Evolutionary conservation across 2,329 filamentous ascomycete genomes (phyloP).

Genomic region (Mollisia scopiformis): DNA sequence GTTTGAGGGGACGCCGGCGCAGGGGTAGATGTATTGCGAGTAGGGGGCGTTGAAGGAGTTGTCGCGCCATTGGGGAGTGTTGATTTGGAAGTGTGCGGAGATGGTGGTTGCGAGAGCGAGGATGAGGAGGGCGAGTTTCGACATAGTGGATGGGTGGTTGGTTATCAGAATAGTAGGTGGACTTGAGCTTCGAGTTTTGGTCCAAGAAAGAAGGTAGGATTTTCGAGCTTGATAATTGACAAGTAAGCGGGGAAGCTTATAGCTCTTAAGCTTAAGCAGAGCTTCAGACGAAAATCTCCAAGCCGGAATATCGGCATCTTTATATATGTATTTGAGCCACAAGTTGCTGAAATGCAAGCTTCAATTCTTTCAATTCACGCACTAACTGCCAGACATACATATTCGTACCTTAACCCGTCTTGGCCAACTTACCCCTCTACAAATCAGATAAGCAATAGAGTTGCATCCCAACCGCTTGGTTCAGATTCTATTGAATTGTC

Average conservation of each 20-base stretch:
- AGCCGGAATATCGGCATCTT: background rate
- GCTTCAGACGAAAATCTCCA: background rate
- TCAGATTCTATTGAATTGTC: background rate
- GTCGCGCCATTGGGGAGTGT: background rate
- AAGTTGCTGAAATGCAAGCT: background rate
- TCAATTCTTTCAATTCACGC: background rate
- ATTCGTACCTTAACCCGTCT: background rate
- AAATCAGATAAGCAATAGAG: background rate
- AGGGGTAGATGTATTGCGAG: background rate
- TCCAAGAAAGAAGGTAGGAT: background rate
- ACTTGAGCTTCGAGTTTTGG: background rate
- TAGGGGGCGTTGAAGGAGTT: background rate
- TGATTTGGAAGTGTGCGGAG: background rate
- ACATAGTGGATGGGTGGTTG: background rate
- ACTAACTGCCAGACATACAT: background rate
- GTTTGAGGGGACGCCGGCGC: conserved; percentile 35
- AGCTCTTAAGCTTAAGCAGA: background rate
- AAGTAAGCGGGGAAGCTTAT: background rate
- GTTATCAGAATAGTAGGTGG: background rate
- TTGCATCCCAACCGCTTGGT: background rate
- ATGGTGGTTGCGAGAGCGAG: background rate
- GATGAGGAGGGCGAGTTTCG: background rate
- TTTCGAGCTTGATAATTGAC: background rate
- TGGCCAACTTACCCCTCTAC: background rate
- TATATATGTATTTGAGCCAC: background rate